Conservation (phyloP, 148 eudicot genomes). For the Amaranthus cruentus region DNA sequence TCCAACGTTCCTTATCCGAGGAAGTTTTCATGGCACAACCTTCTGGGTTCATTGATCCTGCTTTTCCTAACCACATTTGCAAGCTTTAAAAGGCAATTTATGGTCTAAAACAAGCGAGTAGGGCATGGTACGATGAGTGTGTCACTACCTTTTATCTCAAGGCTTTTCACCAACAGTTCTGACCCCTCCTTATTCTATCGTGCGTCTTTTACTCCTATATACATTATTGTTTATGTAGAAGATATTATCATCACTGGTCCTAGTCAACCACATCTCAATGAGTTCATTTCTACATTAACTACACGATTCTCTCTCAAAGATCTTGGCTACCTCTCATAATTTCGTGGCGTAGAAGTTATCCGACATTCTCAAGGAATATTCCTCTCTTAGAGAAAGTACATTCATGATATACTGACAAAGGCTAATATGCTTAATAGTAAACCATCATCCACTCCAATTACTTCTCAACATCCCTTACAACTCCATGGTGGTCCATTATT, state of each 20-base stretch:
- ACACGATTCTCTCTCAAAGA: too few relatives aligned
- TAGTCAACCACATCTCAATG: neutral
- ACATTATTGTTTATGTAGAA: neutral
- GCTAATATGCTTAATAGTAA: too few relatives aligned
- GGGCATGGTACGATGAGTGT: constrained; percentile 3
- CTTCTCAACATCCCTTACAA: too few relatives aligned
- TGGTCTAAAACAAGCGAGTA: neutral
- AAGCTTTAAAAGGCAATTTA: neutral
- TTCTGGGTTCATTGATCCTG: neutral
- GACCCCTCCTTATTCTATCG: neutral
- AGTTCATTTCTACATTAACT: too few relatives aligned
- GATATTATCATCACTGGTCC: neutral
- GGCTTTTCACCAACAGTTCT: neutral
- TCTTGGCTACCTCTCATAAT: too few relatives aligned
- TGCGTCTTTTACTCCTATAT: neutral
- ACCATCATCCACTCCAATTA: too few relatives aligned
- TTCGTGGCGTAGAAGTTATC: too few relatives aligned
- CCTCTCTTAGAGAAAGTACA: too few relatives aligned
- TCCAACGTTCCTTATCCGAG: neutral
- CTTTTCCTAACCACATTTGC: neutral
- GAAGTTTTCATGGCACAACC: neutral
- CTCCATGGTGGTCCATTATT: too few relatives aligned
- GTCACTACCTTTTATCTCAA: neutral
- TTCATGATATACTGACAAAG: too few relatives aligned
- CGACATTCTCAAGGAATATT: too few relatives aligned